phyloP scores from a whole-genome alignment of 2,329 filamentous ascomycete species.

The Exophiala bonariae region DNA sequence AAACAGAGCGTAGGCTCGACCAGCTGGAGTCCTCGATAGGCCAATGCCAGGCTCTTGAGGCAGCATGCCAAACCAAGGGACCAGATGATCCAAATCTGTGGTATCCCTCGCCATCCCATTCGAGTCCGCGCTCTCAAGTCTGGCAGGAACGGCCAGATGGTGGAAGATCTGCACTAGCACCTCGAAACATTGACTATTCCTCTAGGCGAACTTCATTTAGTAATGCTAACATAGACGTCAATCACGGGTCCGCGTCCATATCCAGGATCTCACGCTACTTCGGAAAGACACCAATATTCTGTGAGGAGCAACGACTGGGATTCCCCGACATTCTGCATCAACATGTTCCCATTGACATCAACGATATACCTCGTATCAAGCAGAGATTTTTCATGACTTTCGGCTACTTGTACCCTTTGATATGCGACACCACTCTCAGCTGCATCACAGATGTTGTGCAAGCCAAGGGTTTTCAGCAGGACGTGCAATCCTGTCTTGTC shows the following conservation, averaged over 20 bases:
- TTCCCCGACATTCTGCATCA: constrained; percentile 1
- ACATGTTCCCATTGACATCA: not conserved
- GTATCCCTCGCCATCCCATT: not conserved
- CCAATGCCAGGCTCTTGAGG: not conserved
- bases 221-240: not conserved
- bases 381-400: not conserved
- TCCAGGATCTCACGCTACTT: not conserved
- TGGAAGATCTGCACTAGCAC: not conserved
- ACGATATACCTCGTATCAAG: not conserved
- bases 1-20: not conserved
- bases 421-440: constrained; percentile 2
- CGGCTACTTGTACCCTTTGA: constrained; percentile 3
- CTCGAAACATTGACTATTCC: not conserved
- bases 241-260: not conserved
- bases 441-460: not conserved
- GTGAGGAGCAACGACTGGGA: not conserved
- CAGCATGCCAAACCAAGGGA: not conserved
- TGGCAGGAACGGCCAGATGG: not conserved
- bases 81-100: not conserved
- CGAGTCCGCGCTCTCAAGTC: not conserved
- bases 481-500: constrained; percentile 1
- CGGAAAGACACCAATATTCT: not conserved
- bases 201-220: not conserved
- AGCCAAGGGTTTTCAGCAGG: constrained; percentile 1
- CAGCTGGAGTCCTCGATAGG: not conserved